Base-by-base conservation (phyloP, 2,329 filamentous ascomycete genomes). In the Fonsecaea pedrosoi region DNA sequence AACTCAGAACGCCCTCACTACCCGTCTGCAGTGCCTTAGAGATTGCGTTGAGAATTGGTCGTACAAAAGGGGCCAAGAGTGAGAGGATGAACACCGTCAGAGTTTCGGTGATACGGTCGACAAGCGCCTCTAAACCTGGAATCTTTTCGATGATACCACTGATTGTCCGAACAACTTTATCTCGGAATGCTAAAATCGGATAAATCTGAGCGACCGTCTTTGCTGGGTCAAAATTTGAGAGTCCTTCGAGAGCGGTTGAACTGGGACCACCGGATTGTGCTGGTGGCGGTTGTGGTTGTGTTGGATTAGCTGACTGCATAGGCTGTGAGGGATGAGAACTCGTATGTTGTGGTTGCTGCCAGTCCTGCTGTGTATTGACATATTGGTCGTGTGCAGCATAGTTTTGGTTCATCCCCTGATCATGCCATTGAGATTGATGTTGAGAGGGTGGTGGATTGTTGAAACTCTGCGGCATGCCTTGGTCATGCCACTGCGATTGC, bases 51-150 rank as follows among this genome's bases (percentile, higher is more conserved):
- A 99, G 97, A 76, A 99, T 90, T 10, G 95, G 95, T 64, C 93
- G 88, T 69, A 99, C 86, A 78, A 96, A 98, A 0, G 95, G 95
- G 0, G 95, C 92, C 18, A 99, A 85, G 1, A 99, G 86, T 5
- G 93, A 94, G 69, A 99, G 86, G 59, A 99, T 87, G 76, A 98
- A 98, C 6, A 97, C 85, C 0, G 94, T 97, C 48, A 99, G 83
- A 1, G 91, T 94, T 81, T 99, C 95, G 64, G 91, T 92, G 74
- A 99, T 96, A 73, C 92, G 94, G 70, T 98, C 94, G 25, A 98
- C 88, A n/a, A 97, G 83, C 68, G 89, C 82, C 79, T 97, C 92
- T 3, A 99, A 78, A 0, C 94, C 94, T 0, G 95, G 95, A 45
- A 99, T 90, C 82, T 96, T 97, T 73, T 93, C 89, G 71, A 98